These are phyloP conservation scores for Chrysanthemum lavandulifolium DNA, from an alignment of 129 eudicot genomes.

Conservation along the genomic window DNA sequence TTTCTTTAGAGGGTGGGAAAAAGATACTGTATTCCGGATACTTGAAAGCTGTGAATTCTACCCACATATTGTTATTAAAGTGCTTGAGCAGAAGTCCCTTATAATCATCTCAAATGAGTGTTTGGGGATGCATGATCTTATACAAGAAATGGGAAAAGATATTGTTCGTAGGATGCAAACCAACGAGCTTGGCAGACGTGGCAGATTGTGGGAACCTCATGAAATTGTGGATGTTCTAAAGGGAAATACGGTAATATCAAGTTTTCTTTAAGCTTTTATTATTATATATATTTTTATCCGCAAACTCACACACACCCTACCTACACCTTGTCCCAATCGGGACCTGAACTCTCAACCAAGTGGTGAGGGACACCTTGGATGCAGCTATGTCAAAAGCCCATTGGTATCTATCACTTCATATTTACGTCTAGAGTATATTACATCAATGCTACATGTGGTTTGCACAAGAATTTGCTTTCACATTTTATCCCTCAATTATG, in stretches of 20 bases:
- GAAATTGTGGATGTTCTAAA: conserved; percentile 24
- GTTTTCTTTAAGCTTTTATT: not conserved
- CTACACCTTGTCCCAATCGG: no score
- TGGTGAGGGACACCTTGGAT: no score
- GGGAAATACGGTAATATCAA: conserved; percentile 10
- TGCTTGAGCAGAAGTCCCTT: conserved; percentile 27
- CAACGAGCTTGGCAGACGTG: conserved; percentile 12
- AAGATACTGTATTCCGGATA: conserved; percentile 10
- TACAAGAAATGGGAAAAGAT: conserved; percentile 38
- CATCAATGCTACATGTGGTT: no score
- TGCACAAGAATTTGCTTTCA: no score
- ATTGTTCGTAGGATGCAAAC: conserved; percentile 21
- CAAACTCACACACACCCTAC: no score
- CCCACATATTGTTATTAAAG: conserved; percentile 17
- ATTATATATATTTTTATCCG: no score
- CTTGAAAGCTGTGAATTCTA: conserved; percentile 27
- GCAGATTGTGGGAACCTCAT: conserved; percentile 23
- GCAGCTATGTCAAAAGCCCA: no score
- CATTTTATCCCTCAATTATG: no score
- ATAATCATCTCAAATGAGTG: conserved; percentile 2
- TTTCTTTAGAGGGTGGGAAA: conserved; percentile 27
- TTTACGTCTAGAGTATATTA: no score
- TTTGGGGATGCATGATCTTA: conserved; percentile 32
- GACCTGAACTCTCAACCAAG: no score
- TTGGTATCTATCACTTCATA: no score